Conservation (phyloP, 805 yeast species). For the Candida jianshihensis region DNA sequence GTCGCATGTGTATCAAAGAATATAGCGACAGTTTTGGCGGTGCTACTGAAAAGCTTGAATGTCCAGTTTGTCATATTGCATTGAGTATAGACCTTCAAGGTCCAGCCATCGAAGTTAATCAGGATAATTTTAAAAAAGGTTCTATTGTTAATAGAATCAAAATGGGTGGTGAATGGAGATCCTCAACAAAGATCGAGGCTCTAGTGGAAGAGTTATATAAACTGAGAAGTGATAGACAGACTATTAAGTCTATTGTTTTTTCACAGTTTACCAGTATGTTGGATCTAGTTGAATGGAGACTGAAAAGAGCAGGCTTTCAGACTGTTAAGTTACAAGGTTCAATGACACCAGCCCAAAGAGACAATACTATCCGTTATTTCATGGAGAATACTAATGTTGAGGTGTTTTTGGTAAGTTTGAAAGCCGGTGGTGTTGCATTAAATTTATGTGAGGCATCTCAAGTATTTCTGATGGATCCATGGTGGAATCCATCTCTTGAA, state of each 20-base stretch:
- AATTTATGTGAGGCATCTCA: slow-evolving; percentile 96
- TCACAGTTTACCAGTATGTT: slow-evolving; percentile 97
- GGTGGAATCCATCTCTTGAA: slow-evolving; percentile 99
- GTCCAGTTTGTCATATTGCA: slow-evolving; percentile 96
- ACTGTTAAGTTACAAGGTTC: slow-evolving; percentile 94
- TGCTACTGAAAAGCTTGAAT: slow-evolving; percentile 49
- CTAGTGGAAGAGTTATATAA: slow-evolving; percentile 87
- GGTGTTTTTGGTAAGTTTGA: slow-evolving; percentile 87
- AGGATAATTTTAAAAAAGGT: slow-evolving; percentile 49
- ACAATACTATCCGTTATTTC: slow-evolving; percentile 81
- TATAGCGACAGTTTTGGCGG: slow-evolving; percentile 80
- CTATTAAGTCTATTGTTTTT: slow-evolving; percentile 92
- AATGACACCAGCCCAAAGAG: slow-evolving; percentile 95
- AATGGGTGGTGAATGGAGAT: slow-evolving; percentile 84
- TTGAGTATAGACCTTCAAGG: slow-evolving; percentile 84
- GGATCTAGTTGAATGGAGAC: slow-evolving; percentile 92
- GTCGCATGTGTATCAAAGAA: slow-evolving; percentile 88
- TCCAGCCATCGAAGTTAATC: slow-evolving; percentile 67
- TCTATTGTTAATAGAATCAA: slow-evolving; percentile 82
- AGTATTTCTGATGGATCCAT: slow-evolving; percentile 91
- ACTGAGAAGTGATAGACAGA: slow-evolving; percentile 76
- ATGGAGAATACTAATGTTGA: slow-evolving; percentile 92
- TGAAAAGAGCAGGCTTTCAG: slow-evolving; percentile 89
- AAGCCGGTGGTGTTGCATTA: slow-evolving; percentile 98
- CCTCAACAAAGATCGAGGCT: slow-evolving; percentile 96